phyloP scores from a whole-genome alignment of 2,329 filamentous ascomycete species.

The Zalaria obscura region DNA sequence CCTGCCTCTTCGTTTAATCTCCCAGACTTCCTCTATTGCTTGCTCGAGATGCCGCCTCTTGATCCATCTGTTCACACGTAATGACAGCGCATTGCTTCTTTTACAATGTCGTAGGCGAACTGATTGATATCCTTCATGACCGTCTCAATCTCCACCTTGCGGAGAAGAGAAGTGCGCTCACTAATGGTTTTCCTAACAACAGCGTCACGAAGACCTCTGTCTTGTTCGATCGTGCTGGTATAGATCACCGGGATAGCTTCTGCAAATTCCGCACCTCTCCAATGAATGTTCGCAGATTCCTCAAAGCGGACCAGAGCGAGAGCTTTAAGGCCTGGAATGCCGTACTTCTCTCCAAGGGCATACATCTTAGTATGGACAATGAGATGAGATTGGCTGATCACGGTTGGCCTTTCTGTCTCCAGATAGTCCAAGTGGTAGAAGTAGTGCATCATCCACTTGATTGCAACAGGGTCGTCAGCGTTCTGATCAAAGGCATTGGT shows the following conservation, averaged over 20 bases:
- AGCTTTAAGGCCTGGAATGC: slow-evolving; percentile 11
- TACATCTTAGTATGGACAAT: slow-evolving; percentile 12
- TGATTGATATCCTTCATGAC: too few species aligned
- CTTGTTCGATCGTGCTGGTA: slow-evolving; percentile 11
- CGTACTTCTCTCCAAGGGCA: slow-evolving; percentile 11
- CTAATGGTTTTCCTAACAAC: slow-evolving; percentile 7
- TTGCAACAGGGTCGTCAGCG: too few species aligned
- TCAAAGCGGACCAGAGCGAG: slow-evolving; percentile 13
- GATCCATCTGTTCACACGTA: too few species aligned
- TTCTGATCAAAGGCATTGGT: too few species aligned
- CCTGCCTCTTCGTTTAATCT: too few species aligned
- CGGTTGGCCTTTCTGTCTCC: neutral
- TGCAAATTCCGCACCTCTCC: slow-evolving; percentile 14
- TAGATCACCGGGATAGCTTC: slow-evolving; percentile 16
- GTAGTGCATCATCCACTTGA: slow-evolving; percentile 1
- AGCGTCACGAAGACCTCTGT: slow-evolving; percentile 18
- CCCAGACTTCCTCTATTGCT: too few species aligned
- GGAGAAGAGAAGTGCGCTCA: too few species aligned
- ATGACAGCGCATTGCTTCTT: too few species aligned
- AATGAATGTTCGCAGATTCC: slow-evolving; percentile 6
- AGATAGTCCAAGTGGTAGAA: neutral
- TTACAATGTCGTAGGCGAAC: too few species aligned
- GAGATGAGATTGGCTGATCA: too few species aligned
- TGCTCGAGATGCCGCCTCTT: too few species aligned
- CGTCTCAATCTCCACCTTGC: too few species aligned